Base-by-base conservation (phyloP, 148 eudicot genomes). In the Camellia japonica region DNA sequence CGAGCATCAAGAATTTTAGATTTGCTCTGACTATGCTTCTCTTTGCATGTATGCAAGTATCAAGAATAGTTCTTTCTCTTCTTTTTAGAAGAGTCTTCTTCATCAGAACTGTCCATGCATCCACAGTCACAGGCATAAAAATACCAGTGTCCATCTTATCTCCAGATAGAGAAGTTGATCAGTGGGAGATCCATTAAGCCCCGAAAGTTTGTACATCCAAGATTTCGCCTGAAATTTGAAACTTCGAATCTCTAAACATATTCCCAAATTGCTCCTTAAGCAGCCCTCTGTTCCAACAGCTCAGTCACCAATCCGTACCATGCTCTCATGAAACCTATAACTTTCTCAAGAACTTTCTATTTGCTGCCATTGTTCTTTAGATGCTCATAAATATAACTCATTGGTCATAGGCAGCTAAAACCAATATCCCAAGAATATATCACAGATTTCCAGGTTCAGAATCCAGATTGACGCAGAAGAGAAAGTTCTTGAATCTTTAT, bases 371-470 rank as follows among this genome's bases (percentile, higher is more conserved):
- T 56, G 14, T 49, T 12, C 38, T 8, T 71, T 71, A 19, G 54
- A 11, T n/a, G 12, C 6, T 49, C 16, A 51, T 49, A 71, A 71
- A 9, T 19, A 49, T 19, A 71, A 71, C 74, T 11, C 47, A 49
- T 23, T 47, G 20, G 74, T 18, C 51, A n/a, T n/a, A 71, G 74
- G 46, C n/a, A 61, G 14, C 76, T 15, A 6, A 73, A 54, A 23
- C 15, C 62, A 73, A 54, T 12, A 23, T 23, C 23, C 62, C 5
- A 30, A 54, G 2, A 44, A 69, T 69, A 69, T 46, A 12, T 69
- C 73, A 69, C 23, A 69, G 49, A 19, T 68, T 71, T 42, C 75
- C 59, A 52, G 41, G 42, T 8, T 54, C 75, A 54, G n/a, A 72
- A 54, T 51, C 75, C 15, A n/a, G 49, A 47, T 11, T 47, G 74